A percentile compares a stretch with the other conserved stretches of the same genome.
Conservation (phyloP, 495 filamentous ascomycete genomes). For the Neurospora sp. region DNA sequence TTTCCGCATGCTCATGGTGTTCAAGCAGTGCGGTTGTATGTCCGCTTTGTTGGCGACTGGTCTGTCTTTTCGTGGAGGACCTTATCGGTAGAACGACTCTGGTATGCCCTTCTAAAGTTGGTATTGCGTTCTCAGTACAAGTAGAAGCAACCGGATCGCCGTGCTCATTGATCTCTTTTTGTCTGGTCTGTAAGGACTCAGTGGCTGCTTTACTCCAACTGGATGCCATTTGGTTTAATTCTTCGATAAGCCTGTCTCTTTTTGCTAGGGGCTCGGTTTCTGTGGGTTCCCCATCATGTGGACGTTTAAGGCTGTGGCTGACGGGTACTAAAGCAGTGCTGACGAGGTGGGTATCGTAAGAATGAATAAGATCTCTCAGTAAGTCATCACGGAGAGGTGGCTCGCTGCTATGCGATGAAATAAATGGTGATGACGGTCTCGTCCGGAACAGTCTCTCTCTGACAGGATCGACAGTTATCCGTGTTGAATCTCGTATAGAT, state of each 20-base stretch:
- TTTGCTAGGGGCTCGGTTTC: constrained; percentile 16
- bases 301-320: constrained; percentile 13
- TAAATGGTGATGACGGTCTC: background rate
- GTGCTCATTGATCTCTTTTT: background rate
- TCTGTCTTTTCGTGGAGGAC: background rate
- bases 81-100: background rate
- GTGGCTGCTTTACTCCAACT: background rate
- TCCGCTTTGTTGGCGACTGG: background rate
- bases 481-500: background rate
- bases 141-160: background rate
- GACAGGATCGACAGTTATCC: background rate
- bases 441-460: background rate
- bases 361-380: constrained; percentile 15
- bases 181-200: background rate
- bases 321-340: background rate
- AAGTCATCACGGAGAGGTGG: constrained; percentile 11
- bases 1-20: background rate
- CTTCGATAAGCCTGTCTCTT: constrained; percentile 20
- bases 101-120: background rate
- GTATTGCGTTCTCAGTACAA: background rate
- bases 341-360: background rate
- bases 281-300: constrained; percentile 10
- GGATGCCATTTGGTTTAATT: constrained; percentile 12
- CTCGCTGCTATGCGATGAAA: constrained; percentile 7
- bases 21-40: background rate